Conservation (phyloP, 495 filamentous ascomycete species). For the Talaromyces ruber region DNA sequence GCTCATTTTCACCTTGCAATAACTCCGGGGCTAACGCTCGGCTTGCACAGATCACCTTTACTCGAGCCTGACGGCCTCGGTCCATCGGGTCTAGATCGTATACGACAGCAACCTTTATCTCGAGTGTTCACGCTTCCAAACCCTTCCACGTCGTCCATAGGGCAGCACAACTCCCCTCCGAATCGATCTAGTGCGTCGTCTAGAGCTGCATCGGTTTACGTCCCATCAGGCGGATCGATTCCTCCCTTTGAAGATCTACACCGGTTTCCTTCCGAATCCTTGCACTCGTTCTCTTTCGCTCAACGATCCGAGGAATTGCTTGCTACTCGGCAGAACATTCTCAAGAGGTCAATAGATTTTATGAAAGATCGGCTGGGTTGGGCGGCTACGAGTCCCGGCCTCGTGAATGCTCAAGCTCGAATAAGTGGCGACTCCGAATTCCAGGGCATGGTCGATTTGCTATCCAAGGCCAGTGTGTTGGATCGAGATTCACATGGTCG, state of each 20-base stretch:
- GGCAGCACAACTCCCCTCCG: conserved; percentile 56
- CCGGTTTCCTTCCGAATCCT: conserved; percentile 87
- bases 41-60: conserved; percentile 40
- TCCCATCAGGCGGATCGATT: conserved; percentile 55
- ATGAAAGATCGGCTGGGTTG: conserved; percentile 92
- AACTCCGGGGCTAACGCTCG: neutral
- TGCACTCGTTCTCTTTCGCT: conserved; percentile 98
- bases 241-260: conserved; percentile 80
- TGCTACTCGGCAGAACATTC: conserved; percentile 82
- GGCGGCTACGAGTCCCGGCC: conserved; percentile 52
- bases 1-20: neutral
- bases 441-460: conserved; percentile 83
- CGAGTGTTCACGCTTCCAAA: conserved; percentile 59
- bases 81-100: conserved; percentile 77
- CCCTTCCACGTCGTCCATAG: conserved; percentile 54
- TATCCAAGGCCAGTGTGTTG: conserved; percentile 69
- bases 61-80: conserved; percentile 55
- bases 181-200: conserved; percentile 41
- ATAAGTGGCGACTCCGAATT: conserved; percentile 75
- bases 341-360: conserved; percentile 94
- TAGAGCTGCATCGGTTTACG: conserved; percentile 44
- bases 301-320: conserved; percentile 89
- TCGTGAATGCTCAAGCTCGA: conserved; percentile 75
- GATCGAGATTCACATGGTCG: conserved; percentile 39
- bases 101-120: conserved; percentile 64